A percentile compares a stretch with the other conserved stretches of the same genome.
These are phyloP conservation scores for Teratosphaeria destructans DNA, from an alignment of 2,329 filamentous ascomycete genomes.

Conservation along the genomic window DNA sequence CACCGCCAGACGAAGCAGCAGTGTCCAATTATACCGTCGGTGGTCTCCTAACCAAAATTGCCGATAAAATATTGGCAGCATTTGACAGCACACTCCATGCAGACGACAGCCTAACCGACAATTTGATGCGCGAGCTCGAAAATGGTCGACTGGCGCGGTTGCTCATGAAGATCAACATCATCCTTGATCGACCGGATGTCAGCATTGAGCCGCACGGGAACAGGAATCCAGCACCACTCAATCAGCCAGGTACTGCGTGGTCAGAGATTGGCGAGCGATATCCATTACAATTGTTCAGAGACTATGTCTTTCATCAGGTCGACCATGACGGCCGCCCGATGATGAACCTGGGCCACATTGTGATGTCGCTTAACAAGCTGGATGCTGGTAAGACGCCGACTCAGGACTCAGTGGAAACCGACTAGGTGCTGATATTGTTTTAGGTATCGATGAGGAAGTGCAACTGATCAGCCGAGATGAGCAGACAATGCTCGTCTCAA, in stretches of 20 bases:
- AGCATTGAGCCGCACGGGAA: conserved; percentile 19
- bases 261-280: conserved; percentile 89
- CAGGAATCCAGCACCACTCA: conserved; percentile 18
- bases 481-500: conserved; percentile 77
- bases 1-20: background rate
- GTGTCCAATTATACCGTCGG: conserved; percentile 60
- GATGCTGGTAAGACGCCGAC: conserved; percentile 51
- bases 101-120: conserved; percentile 61
- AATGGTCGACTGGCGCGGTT: conserved; percentile 78
- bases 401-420: background rate
- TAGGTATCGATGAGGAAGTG: conserved; percentile 69
- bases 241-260: conserved; percentile 45
- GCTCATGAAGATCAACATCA: conserved; percentile 69
- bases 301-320: conserved; percentile 95
- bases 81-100: conserved; percentile 72
- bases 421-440: background rate
- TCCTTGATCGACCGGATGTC: conserved; percentile 77
- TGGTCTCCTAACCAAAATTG: conserved; percentile 67
- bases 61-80: conserved; percentile 61
- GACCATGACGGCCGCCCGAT: conserved; percentile 74
- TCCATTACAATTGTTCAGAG: conserved; percentile 85
- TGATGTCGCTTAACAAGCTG: conserved; percentile 80
- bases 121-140: conserved; percentile 72
- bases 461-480: conserved; percentile 81
- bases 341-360: conserved; percentile 76